These are phyloP conservation scores for Leccinellum albellum DNA, from an alignment of 768 basidiomycete genomes.

Conservation along the genomic window DNA sequence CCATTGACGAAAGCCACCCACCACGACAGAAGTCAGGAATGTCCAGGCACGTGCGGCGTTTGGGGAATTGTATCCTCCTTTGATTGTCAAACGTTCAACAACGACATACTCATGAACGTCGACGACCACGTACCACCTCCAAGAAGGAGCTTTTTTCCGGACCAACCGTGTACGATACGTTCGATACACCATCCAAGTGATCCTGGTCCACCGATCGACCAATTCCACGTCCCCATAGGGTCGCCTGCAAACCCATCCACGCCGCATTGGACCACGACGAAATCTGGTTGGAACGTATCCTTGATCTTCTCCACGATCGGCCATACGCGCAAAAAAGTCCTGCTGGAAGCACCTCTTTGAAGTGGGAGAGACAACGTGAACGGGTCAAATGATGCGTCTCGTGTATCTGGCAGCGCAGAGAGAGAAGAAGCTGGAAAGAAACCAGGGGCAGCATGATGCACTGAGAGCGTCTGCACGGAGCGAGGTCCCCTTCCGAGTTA, in stretches of 20 bases:
- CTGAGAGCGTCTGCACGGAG: constrained; percentile 60
- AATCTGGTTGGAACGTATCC: constrained; percentile 68
- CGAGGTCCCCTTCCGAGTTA: not conserved
- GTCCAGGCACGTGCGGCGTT: constrained; percentile 89
- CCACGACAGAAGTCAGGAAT: constrained; percentile 71
- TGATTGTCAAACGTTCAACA: constrained; percentile 13
- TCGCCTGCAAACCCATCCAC: constrained; percentile 86
- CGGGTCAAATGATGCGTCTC: constrained; percentile 41
- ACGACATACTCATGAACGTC: constrained; percentile 1
- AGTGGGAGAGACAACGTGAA: constrained; percentile 83
- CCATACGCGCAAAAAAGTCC: constrained; percentile 66
- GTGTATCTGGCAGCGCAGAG: constrained; percentile 41
- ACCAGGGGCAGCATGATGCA: constrained; percentile 78
- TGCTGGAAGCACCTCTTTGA: constrained; percentile 58
- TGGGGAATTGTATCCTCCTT: constrained; percentile 79
- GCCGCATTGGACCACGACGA: constrained; percentile 80
- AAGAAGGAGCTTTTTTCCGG: constrained; percentile 61
- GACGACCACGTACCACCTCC: constrained; percentile 56
- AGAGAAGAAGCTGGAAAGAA: constrained; percentile 74
- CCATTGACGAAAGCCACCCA: constrained; percentile 35
- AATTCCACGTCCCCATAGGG: constrained; percentile 70
- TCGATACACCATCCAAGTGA: constrained; percentile 68
- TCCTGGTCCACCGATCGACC: constrained; percentile 56
- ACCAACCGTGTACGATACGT: constrained; percentile 51
- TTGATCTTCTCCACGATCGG: constrained; percentile 55